Conservation (phyloP, 1,139 yeast genomes). For the Spathaspora jeffriesii region DNA sequence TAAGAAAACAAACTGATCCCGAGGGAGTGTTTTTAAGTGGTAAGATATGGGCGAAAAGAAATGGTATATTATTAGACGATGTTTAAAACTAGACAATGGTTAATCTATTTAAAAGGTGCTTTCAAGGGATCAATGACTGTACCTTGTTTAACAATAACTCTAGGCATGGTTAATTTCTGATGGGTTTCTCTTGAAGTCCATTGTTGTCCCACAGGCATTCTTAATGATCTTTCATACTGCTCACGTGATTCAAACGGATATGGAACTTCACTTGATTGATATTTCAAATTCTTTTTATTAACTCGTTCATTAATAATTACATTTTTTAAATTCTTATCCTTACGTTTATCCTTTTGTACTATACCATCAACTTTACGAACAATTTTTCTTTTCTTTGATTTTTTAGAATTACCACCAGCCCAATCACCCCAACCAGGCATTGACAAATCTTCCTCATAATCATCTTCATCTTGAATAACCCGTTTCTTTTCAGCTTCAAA, state of each 20-base stretch:
- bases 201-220: constrained; percentile 98
- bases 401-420: constrained; percentile 57
- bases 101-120: constrained; percentile 55
- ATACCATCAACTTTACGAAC: constrained; percentile 75
- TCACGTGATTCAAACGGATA: constrained; percentile 92
- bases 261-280: constrained; percentile 86
- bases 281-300: constrained; percentile 81
- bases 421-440: constrained; percentile 97
- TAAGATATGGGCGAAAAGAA: constrained; percentile 74
- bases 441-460: constrained; percentile 80
- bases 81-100: not conserved
- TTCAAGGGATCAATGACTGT: constrained; percentile 87
- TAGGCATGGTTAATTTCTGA: constrained; percentile 87
- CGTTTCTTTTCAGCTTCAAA: constrained; percentile 74
- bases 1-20: constrained; percentile 75
- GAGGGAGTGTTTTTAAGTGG: constrained; percentile 79
- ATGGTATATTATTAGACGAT: constrained; percentile 61
- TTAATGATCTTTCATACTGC: constrained; percentile 89
- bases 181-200: constrained; percentile 91
- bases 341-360: constrained; percentile 66
- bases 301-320: constrained; percentile 90
- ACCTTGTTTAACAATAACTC: constrained; percentile 85
- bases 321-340: constrained; percentile 71
- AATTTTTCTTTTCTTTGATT: constrained; percentile 65
- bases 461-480: constrained; percentile 78